Evolutionary conservation across 495 filamentous ascomycete genomes (phyloP).

Genomic region (Aspergillus conjunctus): DNA sequence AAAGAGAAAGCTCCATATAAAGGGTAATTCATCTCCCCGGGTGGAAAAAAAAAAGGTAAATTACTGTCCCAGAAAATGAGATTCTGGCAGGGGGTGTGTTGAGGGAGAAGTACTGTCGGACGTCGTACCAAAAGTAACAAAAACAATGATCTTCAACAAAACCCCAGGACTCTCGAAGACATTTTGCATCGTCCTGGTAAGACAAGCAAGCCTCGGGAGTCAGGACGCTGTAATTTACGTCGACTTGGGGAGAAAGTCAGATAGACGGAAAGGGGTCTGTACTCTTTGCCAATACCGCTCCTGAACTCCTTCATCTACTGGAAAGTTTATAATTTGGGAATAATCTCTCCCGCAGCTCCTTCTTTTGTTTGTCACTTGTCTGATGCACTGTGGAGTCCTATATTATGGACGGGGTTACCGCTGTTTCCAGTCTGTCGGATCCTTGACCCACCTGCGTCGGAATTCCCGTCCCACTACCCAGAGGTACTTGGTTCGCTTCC

Average conservation of each 20-base stretch:
- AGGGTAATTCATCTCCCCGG: background rate
- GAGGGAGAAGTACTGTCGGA: background rate
- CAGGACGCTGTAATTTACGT: slow-evolving; percentile 6
- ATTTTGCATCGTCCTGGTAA: slow-evolving; percentile 14
- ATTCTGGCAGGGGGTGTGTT: slow-evolving; percentile 1
- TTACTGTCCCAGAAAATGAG: background rate
- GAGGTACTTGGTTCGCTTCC: slow-evolving; percentile 11
- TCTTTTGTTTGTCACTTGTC: too few species aligned
- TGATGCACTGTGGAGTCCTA: too few species aligned
- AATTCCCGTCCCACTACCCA: slow-evolving; percentile 22
- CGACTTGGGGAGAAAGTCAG: slow-evolving; percentile 9
- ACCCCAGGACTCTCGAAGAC: slow-evolving; percentile 20
- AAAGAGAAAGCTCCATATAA: background rate
- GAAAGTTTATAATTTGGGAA: too few species aligned
- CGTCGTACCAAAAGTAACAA: slow-evolving; percentile 12
- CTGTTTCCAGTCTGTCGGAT: slow-evolving; percentile 32
- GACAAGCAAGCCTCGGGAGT: background rate
- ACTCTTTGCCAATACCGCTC: too few species aligned
- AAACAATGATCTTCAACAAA: slow-evolving; percentile 27
- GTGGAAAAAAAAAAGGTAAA: background rate
- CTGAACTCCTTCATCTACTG: too few species aligned
- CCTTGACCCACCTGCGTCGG: slow-evolving; percentile 22
- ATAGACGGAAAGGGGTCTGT: slow-evolving; percentile 13
- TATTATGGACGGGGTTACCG: background rate
- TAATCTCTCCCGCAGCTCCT: too few species aligned